Evolutionary conservation across 768 basidiomycete species (phyloP).

Genomic region (Amanita pallidorosea): DNA sequence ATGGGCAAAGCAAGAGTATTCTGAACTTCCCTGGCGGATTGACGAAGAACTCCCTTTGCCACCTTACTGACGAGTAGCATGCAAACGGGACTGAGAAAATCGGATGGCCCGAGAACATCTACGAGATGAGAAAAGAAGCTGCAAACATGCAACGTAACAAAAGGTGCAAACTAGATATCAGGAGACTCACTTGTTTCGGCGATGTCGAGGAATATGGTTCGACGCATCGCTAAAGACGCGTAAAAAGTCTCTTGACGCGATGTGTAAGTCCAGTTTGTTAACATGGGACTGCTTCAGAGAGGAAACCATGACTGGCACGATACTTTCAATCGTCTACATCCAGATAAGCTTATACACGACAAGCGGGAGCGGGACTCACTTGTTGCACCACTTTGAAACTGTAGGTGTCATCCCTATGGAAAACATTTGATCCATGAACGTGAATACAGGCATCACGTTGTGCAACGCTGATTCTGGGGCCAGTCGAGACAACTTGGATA

Average conservation of each 20-base stretch:
- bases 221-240: conserved; percentile 91
- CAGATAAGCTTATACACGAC: conserved; percentile 3
- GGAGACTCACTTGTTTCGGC: conserved; percentile 65
- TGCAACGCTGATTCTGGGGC: conserved; percentile 87
- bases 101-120: conserved; percentile 65
- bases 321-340: conserved; percentile 77
- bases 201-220: conserved; percentile 85
- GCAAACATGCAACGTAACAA: no score
- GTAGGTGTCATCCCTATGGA: conserved; percentile 93
- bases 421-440: conserved; percentile 98
- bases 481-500: conserved; percentile 74
- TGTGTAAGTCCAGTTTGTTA: conserved; percentile 47
- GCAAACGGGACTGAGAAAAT: conserved; percentile 74
- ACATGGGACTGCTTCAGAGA: conserved; percentile 56
- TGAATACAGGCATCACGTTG: conserved; percentile 97
- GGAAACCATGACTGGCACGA: conserved; percentile 86
- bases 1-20: conserved; percentile 56
- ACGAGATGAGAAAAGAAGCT: conserved; percentile 79
- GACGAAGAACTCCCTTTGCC: conserved; percentile 57
- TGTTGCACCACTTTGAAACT: conserved; percentile 93
- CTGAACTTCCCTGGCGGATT: conserved; percentile 47
- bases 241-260: conserved; percentile 70
- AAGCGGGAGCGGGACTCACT: conserved; percentile 27
- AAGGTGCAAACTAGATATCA: background rate
- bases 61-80: conserved; percentile 81